phyloP scores from a whole-genome alignment of 2,329 filamentous ascomycete species.

The Curvularia sp. region DNA sequence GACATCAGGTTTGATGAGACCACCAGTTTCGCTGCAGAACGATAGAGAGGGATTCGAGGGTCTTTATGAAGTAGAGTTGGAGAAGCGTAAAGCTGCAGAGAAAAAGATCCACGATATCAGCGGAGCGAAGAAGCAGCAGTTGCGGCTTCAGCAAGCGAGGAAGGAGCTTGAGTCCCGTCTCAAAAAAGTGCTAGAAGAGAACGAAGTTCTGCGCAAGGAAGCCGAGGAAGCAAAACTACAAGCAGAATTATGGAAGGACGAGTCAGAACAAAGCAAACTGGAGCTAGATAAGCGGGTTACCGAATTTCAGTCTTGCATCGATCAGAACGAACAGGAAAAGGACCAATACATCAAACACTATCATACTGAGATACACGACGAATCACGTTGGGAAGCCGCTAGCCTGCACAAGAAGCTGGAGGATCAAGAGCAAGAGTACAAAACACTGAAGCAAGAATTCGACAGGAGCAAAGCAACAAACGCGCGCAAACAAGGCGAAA shows the following conservation, averaged over 20 bases:
- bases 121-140: neutral
- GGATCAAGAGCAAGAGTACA: conserved; percentile 8
- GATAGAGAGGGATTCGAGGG: conserved; percentile 1
- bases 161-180: conserved; percentile 7
- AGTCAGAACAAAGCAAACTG: conserved; percentile 4
- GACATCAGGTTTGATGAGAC: neutral
- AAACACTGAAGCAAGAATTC: neutral
- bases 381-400: conserved; percentile 11
- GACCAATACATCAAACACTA: conserved; percentile 21
- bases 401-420: conserved; percentile 13
- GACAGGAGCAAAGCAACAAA: conserved; percentile 7
- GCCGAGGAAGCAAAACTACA: neutral
- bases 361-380: conserved; percentile 13
- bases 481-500: conserved; percentile 2
- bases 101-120: neutral
- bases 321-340: conserved; percentile 8
- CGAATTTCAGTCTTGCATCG: conserved; percentile 6
- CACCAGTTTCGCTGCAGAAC: neutral
- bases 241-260: conserved; percentile 6
- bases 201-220: neutral
- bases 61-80: neutral
- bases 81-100: conserved; percentile 1
- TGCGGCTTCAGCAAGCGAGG: conserved; percentile 4
- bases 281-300: conserved; percentile 4
- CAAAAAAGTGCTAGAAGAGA: neutral